Base-by-base conservation (phyloP, 192 early-diverging fungal species). In the Mortierella antarctica region DNA sequence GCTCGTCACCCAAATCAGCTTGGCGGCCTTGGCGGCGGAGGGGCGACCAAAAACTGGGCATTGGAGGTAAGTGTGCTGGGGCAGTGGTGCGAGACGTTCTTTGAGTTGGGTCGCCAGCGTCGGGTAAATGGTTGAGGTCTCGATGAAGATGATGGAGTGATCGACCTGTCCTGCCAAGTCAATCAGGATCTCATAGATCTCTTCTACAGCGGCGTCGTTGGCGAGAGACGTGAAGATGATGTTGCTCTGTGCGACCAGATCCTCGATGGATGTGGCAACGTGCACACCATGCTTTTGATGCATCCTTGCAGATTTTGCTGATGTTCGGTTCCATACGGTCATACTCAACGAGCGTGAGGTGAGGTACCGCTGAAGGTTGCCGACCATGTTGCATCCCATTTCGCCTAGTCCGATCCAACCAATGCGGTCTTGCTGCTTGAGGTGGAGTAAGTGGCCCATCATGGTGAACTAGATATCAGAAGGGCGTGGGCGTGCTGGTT, bases 271-370 rank as follows among this genome's bases (percentile, higher is more conserved):
- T 20, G 65, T 73, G 31, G 67, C 74, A 2, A 82, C 83, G 1
- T 56, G 59, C 0, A 85, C 89, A 9, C 87, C 89, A 3, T 83
- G 73, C n/a, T 58, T 59, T 31, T 78, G 69, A 0, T 71, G 69
- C 21, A 93, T 68, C 2, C 68, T 60, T 15, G 72, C 65, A n/a
- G 86, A 77, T 62, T 89, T 90, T 44, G 74, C 54, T 1, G 47
- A 44, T 1, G 89, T 86, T 44, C 93, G 91, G 78, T 94, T 94
- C 72, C 89, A 90, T 40, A 91, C 91, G 0, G 88, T 77, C 17
- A 91, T 70, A 10, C 83, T 73, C n/a, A 76, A 73, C 9, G 73
- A 70, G 11, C 69, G 55, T n/a, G 70, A 55, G 40, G 72, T 20
- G 15, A 88, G 84, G 71, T 89, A 83, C n/a, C 62, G 58, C 57